Evolutionary conservation across 768 basidiomycete species (phyloP).

Genomic region (Tylopilus sp.): DNA sequence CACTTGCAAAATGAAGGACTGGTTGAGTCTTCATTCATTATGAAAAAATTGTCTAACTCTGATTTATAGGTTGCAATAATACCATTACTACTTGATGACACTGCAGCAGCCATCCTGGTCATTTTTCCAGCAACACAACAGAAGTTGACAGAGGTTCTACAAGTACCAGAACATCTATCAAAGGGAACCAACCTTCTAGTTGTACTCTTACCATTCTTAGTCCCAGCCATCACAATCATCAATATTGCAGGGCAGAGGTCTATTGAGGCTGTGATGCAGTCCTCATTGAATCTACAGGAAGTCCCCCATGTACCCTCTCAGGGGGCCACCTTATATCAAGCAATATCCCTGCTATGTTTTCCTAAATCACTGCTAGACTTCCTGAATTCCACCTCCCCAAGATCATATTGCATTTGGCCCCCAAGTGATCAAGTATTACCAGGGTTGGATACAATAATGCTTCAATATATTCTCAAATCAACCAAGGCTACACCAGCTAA

Average conservation of each 20-base stretch:
- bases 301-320: not conserved
- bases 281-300: not conserved
- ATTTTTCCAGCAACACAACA: constrained; percentile 44
- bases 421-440: constrained; percentile 25
- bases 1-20: constrained; percentile 48
- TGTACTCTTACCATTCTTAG: constrained; percentile 25
- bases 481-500: constrained; percentile 40
- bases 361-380: constrained; percentile 47
- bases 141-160: constrained; percentile 36
- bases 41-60: constrained; percentile 1
- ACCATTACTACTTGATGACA: constrained; percentile 45
- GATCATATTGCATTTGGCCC: constrained; percentile 51
- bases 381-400: constrained; percentile 33
- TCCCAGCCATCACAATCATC: constrained; percentile 12
- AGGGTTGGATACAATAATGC: constrained; percentile 42
- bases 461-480: constrained; percentile 43
- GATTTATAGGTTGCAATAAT: constrained; percentile 45
- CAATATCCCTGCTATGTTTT: constrained; percentile 40
- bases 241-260: constrained; percentile 17
- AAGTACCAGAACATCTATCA: constrained; percentile 36
- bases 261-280: constrained; percentile 8
- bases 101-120: constrained; percentile 51
- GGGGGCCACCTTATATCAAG: constrained; percentile 22
- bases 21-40: constrained; percentile 33
- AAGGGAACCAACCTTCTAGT: constrained; percentile 20